Base-by-base conservation (phyloP, 352 stramenopile genomes). In the Phytophthora quininea region DNA sequence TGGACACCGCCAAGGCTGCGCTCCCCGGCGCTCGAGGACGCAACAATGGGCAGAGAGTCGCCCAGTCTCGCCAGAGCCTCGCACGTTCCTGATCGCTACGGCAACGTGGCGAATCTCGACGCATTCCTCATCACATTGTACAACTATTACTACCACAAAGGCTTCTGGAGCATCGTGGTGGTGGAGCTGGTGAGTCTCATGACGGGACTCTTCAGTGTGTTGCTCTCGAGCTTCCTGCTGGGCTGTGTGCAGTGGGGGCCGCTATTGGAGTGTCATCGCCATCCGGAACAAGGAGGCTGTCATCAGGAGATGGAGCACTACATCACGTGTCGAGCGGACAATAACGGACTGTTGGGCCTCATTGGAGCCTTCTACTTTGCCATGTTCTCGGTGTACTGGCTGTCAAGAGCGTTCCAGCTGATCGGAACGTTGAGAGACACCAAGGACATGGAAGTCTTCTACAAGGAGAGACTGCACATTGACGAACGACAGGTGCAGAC, bases 171-270 rank as follows among this genome's bases (percentile, higher is more conserved):
- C 54, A 98, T 97, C 58, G 71, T 96, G 4, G 80, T 90, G 7
- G 79, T 96, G 12, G 93, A 98, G 60, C 64, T 98, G 35, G 92
- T 97, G 32, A 90, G 97, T 68, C 64, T 99, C 3, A 37, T 92
- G 14, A 98, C 97, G 11, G 83, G 99, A 10, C 85, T 98, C 3
- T 99, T 99, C 71, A 99, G 96, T 62, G 86, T 99, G 27, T 80
- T 89, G 63, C 86, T 98, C 38, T 97, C 87, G n/a, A 97, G 90
- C 32, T 97, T 99, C 60, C 58, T 99, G 52, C 83, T 99, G 30
- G 94, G 91, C 1, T 98, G 97, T 71, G 88, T 99, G 29, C 90
- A 99, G 77, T 99, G 98, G 97, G 58, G 58, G 9, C 73, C 81
- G 45, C 73, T 99, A 30, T 64, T 97, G 27, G 79, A 83, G 24